Percentiles rank a stretch among this genome's conserved stretches.
These are phyloP conservation scores for Dryadomyces sulphureus DNA, from an alignment of 2,329 filamentous ascomycete species.

Conservation along the genomic window DNA sequence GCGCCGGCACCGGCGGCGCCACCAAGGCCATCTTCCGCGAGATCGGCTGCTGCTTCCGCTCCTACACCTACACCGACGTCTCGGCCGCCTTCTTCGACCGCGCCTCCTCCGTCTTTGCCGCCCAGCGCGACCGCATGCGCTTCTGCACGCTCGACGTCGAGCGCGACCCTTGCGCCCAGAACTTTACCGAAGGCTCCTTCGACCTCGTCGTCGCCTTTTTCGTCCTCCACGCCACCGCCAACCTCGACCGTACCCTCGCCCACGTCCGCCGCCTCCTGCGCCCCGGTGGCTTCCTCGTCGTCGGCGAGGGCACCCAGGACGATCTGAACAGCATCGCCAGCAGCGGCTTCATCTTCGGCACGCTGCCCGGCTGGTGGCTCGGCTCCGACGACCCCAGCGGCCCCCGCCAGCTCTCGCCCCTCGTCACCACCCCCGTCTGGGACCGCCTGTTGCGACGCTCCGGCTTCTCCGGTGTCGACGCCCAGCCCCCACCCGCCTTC, in stretches of 20 bases:
- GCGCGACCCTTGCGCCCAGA: constrained; percentile 17
- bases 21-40: constrained; percentile 12
- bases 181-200: constrained; percentile 18
- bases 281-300: constrained; percentile 26
- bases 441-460: constrained; percentile 10
- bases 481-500: background rate
- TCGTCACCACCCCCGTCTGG: constrained; percentile 10
- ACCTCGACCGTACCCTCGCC: constrained; percentile 15
- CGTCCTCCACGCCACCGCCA: constrained; percentile 21
- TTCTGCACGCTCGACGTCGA: constrained; percentile 20
- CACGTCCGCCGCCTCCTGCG: constrained; percentile 20
- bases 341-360: constrained; percentile 2
- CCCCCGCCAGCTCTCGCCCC: constrained; percentile 5
- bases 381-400: constrained; percentile 8
- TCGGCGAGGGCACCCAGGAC: constrained; percentile 7
- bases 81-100: constrained; percentile 16
- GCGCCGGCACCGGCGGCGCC: constrained; percentile 14
- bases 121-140: constrained; percentile 13
- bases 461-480: constrained; percentile 14
- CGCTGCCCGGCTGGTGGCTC: constrained; percentile 13
- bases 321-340: constrained; percentile 3
- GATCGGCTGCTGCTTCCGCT: background rate
- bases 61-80: constrained; percentile 12
- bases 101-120: constrained; percentile 16
- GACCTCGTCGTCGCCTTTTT: constrained; percentile 24